phyloP scores from a whole-genome alignment of 2,329 filamentous ascomycete species.

The Lojkania enalia region DNA sequence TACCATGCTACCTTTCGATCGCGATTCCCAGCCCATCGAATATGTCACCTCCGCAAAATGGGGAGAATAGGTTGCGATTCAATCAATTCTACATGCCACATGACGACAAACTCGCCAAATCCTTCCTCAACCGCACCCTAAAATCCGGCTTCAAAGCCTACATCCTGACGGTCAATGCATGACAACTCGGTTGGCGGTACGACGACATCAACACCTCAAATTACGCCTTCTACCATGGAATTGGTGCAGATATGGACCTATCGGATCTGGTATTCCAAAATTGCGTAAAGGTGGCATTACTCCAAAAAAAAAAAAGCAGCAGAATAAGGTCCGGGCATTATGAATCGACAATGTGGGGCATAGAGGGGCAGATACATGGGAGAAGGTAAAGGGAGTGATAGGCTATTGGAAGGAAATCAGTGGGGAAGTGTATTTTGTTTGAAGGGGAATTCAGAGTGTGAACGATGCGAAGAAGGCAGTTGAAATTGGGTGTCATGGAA shows the following conservation, averaged over 20 bases:
- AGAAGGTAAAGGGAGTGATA: slow-evolving; percentile 67
- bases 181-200: slow-evolving; percentile 65
- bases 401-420: slow-evolving; percentile 59
- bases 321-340: slow-evolving; percentile 59
- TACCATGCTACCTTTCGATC: slow-evolving; percentile 64
- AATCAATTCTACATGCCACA: slow-evolving; percentile 68
- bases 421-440: slow-evolving; percentile 60
- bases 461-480: slow-evolving; percentile 65
- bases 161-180: slow-evolving; percentile 66
- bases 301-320: slow-evolving; percentile 56
- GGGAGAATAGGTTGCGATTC: slow-evolving; percentile 53
- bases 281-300: slow-evolving; percentile 54
- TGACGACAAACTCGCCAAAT: slow-evolving; percentile 62
- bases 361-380: slow-evolving; percentile 65
- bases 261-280: slow-evolving; percentile 63
- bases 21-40: slow-evolving; percentile 62
- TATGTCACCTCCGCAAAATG: slow-evolving; percentile 58
- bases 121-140: slow-evolving; percentile 59
- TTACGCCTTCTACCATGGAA: slow-evolving; percentile 65
- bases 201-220: slow-evolving; percentile 60
- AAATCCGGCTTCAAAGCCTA: slow-evolving; percentile 60
- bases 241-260: slow-evolving; percentile 62
- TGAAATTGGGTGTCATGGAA: slow-evolving; percentile 65
- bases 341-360: slow-evolving; percentile 71
- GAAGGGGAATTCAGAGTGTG: slow-evolving; percentile 73